phyloP scores from a whole-genome alignment of 768 basidiomycete species.

The Agaricus blazei region DNA sequence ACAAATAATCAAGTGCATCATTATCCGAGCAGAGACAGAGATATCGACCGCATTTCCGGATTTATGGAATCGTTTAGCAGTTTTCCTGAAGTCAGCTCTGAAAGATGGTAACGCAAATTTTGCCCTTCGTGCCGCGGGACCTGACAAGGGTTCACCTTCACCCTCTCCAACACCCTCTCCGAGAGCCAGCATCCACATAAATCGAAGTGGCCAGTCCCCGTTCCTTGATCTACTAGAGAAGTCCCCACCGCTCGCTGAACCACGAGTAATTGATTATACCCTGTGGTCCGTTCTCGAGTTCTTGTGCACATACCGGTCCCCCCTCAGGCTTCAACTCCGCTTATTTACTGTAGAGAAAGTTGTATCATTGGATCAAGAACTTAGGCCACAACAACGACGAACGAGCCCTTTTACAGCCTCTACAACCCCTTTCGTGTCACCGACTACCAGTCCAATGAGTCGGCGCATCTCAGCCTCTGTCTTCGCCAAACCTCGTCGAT shows the following conservation, averaged over 20 bases:
- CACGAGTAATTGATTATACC: constrained; percentile 64
- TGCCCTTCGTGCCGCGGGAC: constrained; percentile 27
- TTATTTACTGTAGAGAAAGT: constrained; percentile 63
- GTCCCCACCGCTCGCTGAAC: constrained; percentile 25
- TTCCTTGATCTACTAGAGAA: constrained; percentile 21
- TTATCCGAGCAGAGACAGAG: constrained; percentile 59
- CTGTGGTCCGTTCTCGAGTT: constrained; percentile 72
- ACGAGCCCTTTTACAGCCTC: constrained; percentile 16
- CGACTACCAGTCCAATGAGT: constrained; percentile 22
- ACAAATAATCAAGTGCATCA: constrained; percentile 63
- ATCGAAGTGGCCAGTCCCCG: constrained; percentile 21
- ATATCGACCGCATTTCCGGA: constrained; percentile 49
- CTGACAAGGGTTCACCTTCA: constrained; percentile 36
- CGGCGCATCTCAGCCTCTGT: constrained; percentile 45
- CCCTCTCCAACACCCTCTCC: constrained; percentile 53
- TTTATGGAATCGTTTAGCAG: constrained; percentile 59
- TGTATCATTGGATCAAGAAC: constrained; percentile 44
- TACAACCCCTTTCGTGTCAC: constrained; percentile 11
- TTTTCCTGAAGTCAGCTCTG: constrained; percentile 46
- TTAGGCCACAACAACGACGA: constrained; percentile 26
- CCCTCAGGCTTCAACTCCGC: constrained; percentile 62
- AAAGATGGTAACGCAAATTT: constrained; percentile 61
- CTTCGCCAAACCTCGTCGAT: constrained; percentile 54
- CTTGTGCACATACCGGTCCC: constrained; percentile 55
- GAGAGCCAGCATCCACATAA: constrained; percentile 36